Evolutionary conservation across 768 basidiomycete genomes (phyloP).

Genomic region (Ephemerocybe angulata): DNA sequence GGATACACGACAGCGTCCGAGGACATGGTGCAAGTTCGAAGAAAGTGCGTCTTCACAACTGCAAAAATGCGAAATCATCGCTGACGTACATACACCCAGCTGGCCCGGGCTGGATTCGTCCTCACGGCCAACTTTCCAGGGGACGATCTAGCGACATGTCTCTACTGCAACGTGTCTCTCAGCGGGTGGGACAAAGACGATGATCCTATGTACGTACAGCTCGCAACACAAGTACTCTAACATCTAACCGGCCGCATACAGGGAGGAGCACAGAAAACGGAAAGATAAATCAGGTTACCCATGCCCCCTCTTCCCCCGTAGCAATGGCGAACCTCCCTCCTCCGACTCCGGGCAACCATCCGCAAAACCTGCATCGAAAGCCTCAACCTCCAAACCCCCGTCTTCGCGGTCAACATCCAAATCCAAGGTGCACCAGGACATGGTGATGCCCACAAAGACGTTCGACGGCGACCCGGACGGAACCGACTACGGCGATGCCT

Average conservation of each 20-base stretch:
- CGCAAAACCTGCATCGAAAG: slow-evolving; percentile 22
- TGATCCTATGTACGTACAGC: slow-evolving; percentile 82
- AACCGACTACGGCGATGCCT: slow-evolving; percentile 16
- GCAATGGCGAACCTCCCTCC: slow-evolving; percentile 11
- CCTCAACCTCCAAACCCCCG: slow-evolving; percentile 28
- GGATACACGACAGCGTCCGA: slow-evolving; percentile 64
- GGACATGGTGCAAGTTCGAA: slow-evolving; percentile 69
- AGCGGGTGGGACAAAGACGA: slow-evolving; percentile 87
- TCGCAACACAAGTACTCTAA: neutral
- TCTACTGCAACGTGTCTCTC: slow-evolving; percentile 77
- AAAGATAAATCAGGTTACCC: slow-evolving; percentile 42
- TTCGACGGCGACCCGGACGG: slow-evolving; percentile 36
- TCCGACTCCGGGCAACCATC: slow-evolving; percentile 12
- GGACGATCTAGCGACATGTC: slow-evolving; percentile 81
- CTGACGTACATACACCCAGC: slow-evolving; percentile 40
- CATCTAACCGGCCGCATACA: slow-evolving; percentile 23
- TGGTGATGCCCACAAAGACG: slow-evolving; percentile 37
- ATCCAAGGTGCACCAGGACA: slow-evolving; percentile 24
- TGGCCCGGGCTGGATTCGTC: slow-evolving; percentile 88
- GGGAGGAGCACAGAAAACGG: slow-evolving; percentile 75
- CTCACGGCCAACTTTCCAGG: slow-evolving; percentile 64
- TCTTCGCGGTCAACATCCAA: slow-evolving; percentile 17
- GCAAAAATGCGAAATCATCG: neutral
- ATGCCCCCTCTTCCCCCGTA: slow-evolving; percentile 40
- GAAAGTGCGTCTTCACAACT: slow-evolving; percentile 42